Percentiles rank a stretch among this genome's conserved stretches.
Evolutionary conservation across 192 early-diverging fungal species (phyloP).

Genomic region (Pilobolus umbonatus): DNA sequence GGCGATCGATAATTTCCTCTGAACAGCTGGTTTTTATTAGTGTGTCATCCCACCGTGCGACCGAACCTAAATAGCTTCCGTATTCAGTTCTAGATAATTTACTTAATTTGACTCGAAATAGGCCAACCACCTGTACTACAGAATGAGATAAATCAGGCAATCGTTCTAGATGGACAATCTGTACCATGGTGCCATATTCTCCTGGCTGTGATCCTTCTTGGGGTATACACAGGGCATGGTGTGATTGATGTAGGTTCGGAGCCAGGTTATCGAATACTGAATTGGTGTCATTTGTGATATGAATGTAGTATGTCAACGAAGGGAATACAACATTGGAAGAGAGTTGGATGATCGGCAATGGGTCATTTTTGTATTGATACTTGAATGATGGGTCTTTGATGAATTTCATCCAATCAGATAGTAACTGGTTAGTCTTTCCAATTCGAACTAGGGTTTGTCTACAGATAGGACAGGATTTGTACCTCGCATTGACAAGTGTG

Average conservation of each 20-base stretch:
- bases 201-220: conserved; percentile 9
- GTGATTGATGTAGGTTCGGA: conserved; percentile 21
- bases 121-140: conserved; percentile 43
- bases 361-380: neutral
- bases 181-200: conserved; percentile 45
- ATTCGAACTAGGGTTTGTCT: conserved; percentile 26
- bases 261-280: conserved; percentile 3
- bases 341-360: conserved; percentile 6
- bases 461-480: conserved; percentile 43
- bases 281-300: neutral
- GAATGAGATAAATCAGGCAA: conserved; percentile 37
- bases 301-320: neutral
- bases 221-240: conserved; percentile 45
- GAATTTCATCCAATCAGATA: conserved; percentile 1
- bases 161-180: conserved; percentile 36
- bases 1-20: neutral
- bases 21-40: neutral
- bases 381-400: neutral
- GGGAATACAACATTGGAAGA: neutral
- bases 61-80: conserved; percentile 39
- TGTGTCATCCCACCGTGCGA: conserved; percentile 42
- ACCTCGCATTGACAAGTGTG: conserved; percentile 39
- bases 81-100: conserved; percentile 26
- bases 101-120: conserved; percentile 37
- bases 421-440: conserved; percentile 1